Evolutionary conservation across 2,329 filamentous ascomycete genomes (phyloP), one percentile per base, ranked within the genome.

Genomic region (Hirsutella rhossiliensis): DNA sequence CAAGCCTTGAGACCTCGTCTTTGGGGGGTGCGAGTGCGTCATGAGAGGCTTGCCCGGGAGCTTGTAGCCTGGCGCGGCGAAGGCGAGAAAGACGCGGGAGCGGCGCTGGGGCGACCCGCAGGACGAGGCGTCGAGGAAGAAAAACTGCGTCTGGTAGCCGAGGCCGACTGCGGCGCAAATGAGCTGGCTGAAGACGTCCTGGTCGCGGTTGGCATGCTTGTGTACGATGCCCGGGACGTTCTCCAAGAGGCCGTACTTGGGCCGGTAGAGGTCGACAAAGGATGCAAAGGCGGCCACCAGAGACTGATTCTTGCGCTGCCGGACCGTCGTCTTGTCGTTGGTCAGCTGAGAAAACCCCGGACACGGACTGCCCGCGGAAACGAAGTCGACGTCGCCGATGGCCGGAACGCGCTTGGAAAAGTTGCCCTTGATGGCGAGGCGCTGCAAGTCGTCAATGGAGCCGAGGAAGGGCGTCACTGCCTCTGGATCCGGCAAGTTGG

Each of bases 251-350:
- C 80, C 83, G 54, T 84, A 90, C n/a, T 75, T 69, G 0, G 87
- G 86, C 0, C 81, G 73, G 50, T 86, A 88, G 0, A 87, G 63
- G 49, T 94, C 86, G 2, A 90, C 68, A 47, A 75, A 86, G 0
- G 85, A 78, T 0, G 80, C 80, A 32, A 90, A 86, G 0, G 84
- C 84, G 0, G 84, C 85, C 0, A 92, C 75, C 28, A 92, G 74
- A 0, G 84, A 89, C 30, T 83, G 82, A 54, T 92, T 87, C 46
- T 77, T 76, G 6, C 78, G 61, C 9, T 84, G 81, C 4, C 64
- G 43, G 0, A 66, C 55, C 2, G 73, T 80, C 0, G 68, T 63
- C 52, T 71, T 78, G 51, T 80, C 61, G 0, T 51, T 52, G 5
- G 89, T 89, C 1, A 86, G 59, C 0, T 51, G 43, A 0, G 84